Base-by-base conservation (phyloP, 2,329 filamentous ascomycete species). In the Neofusicoccum sp. region DNA sequence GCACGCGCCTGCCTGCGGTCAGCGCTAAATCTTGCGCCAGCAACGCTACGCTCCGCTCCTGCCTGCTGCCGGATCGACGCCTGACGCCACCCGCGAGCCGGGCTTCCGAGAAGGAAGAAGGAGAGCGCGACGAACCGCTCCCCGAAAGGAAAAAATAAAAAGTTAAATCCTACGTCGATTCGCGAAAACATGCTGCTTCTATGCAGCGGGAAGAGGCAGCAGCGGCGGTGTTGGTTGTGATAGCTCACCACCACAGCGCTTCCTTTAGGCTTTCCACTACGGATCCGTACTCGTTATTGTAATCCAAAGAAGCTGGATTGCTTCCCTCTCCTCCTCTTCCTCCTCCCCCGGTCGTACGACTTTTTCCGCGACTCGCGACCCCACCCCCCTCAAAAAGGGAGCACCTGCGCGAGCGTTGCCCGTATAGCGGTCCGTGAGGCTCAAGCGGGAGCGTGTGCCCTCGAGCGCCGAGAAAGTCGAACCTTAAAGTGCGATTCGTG, bases 81-180 rank as follows among this genome's bases (percentile, higher is more conserved):
- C 49, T n/a, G n/a, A n/a, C n/a, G n/a, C n/a, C n/a, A n/a, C n/a
- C n/a, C 36, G 49, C 49, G 26, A 54, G 36, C 49, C 49, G 49
- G n/a, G n/a, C 34, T 54, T 40, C 49, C 49, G 49, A 54, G 40
- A 24, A 41, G 36, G 34, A 14, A 20, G 24, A 40, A 51, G 6
- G n/a, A 26, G n/a, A 20, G 31, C 11, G n/a, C n/a, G n/a, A n/a
- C n/a, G n/a, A n/a, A n/a, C n/a, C n/a, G n/a, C n/a, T n/a, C n/a
- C n/a, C n/a, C n/a, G n/a, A n/a, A n/a, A n/a, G n/a, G n/a, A n/a
- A n/a, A n/a, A n/a, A n/a, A n/a, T n/a, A n/a, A n/a, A n/a, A n/a
- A n/a, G n/a, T n/a, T n/a, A n/a, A n/a, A n/a, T n/a, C n/a, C n/a
- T n/a, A n/a, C n/a, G n/a, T n/a, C n/a, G n/a, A n/a, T n/a, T n/a